phyloP scores from a whole-genome alignment of 345 rosid species.

The Atalantia buxifolia region DNA sequence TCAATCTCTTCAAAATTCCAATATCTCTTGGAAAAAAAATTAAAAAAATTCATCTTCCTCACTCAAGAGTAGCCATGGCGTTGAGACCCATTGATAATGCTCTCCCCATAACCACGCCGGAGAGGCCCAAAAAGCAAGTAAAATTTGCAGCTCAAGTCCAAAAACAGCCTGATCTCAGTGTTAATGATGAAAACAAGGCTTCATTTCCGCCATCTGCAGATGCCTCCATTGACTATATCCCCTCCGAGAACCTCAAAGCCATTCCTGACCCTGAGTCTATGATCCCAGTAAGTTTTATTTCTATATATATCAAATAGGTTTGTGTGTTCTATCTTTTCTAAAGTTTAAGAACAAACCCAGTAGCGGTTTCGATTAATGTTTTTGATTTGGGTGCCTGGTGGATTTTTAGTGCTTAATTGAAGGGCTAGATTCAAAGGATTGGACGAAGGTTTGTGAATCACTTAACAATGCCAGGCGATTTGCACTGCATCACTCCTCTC shows the following conservation, averaged over 20 bases:
- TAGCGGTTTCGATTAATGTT: neutral
- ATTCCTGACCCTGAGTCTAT: constrained; percentile 47
- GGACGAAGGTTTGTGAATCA: constrained; percentile 67
- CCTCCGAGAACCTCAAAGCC: constrained; percentile 61
- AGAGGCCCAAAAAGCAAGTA: constrained; percentile 65
- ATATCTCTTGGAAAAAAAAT: neutral
- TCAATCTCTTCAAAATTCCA: constrained; percentile 1
- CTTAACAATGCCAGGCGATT: constrained; percentile 61
- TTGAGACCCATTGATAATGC: constrained; percentile 82
- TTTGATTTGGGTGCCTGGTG: neutral
- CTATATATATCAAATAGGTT: neutral
- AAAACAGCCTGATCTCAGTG: constrained; percentile 30
- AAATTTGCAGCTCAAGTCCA: constrained; percentile 34
- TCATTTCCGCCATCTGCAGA: constrained; percentile 36
- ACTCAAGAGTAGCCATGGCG: constrained; percentile 43
- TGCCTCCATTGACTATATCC: constrained; percentile 49
- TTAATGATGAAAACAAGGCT: constrained; percentile 62
- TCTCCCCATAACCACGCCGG: constrained; percentile 47
- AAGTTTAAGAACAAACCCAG: neutral
- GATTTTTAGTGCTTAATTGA: constrained; percentile 47
- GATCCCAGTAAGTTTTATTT: constrained; percentile 35
- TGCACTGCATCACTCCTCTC: constrained; percentile 59
- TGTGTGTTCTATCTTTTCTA: neutral
- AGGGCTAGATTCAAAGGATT: constrained; percentile 72
- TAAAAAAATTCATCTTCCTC: neutral